Evolutionary conservation across 139 green algal species (phyloP).

Genomic region (Chlamydomonas sp.): DNA sequence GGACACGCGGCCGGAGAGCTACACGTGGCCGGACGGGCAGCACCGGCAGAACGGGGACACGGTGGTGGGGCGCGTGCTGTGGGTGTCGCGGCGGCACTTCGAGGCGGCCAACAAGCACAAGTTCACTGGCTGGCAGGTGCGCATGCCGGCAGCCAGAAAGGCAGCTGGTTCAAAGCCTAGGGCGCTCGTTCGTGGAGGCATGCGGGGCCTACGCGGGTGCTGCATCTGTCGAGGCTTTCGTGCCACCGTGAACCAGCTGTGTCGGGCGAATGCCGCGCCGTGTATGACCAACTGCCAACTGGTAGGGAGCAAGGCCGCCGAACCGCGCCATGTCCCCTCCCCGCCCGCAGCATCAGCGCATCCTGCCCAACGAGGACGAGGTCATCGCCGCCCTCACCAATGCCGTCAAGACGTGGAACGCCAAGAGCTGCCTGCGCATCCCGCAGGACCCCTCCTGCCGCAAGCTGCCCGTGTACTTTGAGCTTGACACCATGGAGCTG

Average conservation of each 20-base stretch:
- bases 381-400: background rate
- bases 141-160: background rate
- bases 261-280: too few species aligned
- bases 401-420: conserved; percentile 18
- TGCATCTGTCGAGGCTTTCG: too few species aligned
- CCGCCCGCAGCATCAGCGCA: background rate
- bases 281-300: too few species aligned
- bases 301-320: background rate
- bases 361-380: conserved; percentile 12
- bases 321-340: background rate
- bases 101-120: conserved; percentile 9
- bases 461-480: conserved; percentile 18
- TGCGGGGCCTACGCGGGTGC: too few species aligned
- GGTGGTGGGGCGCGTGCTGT: conserved; percentile 14
- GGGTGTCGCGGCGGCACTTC: conserved; percentile 22
- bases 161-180: too few species aligned
- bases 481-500: conserved; percentile 28
- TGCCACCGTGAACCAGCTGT: too few species aligned
- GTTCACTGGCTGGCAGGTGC: conserved; percentile 27
- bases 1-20: conserved; percentile 19
- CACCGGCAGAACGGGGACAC: conserved; percentile 34
- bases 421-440: conserved; percentile 10
- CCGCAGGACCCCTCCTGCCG: background rate
- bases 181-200: too few species aligned
- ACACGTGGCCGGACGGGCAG: conserved; percentile 34